Percentiles rank a stretch among this genome's conserved stretches.
These are phyloP conservation scores for Fraxinus cuspidata DNA, from an alignment of 257 asterid genomes.

Conservation along the genomic window DNA sequence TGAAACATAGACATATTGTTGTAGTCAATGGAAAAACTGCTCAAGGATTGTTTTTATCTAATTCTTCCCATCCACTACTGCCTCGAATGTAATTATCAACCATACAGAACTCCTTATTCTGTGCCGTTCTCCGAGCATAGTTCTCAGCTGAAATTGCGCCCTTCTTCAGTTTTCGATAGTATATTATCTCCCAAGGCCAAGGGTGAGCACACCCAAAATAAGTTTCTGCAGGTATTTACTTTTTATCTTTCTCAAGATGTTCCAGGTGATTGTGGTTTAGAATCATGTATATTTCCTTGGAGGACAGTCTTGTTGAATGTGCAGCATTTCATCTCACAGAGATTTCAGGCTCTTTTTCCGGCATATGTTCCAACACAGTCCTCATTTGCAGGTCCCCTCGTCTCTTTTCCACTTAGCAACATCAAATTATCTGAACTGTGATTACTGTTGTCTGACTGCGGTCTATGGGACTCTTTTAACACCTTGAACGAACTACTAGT, in stretches of 20 bases:
- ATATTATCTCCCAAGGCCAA: constrained; percentile 72
- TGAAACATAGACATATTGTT: constrained; percentile 6
- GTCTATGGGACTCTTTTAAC: constrained; percentile 21
- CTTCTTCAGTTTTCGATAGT: constrained; percentile 48
- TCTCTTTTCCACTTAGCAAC: constrained; percentile 19
- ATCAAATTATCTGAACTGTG: constrained; percentile 21
- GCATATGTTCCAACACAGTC: constrained; percentile 20
- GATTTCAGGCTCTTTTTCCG: constrained; percentile 15
- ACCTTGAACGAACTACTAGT: constrained; percentile 18
- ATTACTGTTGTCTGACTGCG: constrained; percentile 22
- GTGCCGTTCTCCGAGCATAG: constrained; percentile 46
- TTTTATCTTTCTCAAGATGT: constrained; percentile 38
- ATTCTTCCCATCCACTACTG: constrained; percentile 63
- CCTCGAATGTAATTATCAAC: constrained; percentile 60
- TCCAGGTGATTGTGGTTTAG: constrained; percentile 40
- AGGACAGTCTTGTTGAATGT: not conserved
- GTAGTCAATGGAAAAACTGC: not conserved
- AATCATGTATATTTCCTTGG: constrained; percentile 43
- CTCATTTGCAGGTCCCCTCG: constrained; percentile 21
- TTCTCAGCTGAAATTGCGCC: constrained; percentile 55
- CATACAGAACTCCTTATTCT: constrained; percentile 52
- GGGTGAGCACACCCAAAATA: constrained; percentile 59
- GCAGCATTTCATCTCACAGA: not conserved
- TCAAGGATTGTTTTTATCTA: constrained; percentile 35
- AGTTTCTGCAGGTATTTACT: constrained; percentile 38